These are phyloP conservation scores for Chlamydomonas incerta DNA, from an alignment of 139 green algal genomes.

Conservation along the genomic window DNA sequence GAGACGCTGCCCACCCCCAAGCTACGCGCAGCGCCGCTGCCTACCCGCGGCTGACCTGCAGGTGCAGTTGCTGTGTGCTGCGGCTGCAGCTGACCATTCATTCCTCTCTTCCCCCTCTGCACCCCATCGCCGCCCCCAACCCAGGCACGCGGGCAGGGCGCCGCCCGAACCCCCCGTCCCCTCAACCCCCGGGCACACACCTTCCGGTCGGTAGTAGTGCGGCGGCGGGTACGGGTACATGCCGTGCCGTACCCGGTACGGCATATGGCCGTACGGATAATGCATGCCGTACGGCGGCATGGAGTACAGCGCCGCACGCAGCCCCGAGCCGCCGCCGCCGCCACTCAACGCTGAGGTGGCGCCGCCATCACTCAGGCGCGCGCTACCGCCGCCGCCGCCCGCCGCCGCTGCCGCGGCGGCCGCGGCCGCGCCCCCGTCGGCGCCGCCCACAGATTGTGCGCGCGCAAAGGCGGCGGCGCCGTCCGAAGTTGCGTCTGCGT, in stretches of 20 bases:
- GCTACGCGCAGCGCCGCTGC: no score
- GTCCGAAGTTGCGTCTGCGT: no score
- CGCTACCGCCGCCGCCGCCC: not conserved
- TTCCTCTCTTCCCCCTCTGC: no score
- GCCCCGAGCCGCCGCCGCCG: not conserved
- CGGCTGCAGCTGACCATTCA: no score
- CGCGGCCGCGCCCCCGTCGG: not conserved
- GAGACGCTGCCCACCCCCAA: no score
- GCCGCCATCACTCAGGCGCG: not conserved
- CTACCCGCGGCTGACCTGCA: no score
- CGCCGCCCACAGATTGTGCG: not conserved
- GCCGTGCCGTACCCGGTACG: not conserved
- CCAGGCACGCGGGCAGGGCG: no score
- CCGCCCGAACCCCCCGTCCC: no score
- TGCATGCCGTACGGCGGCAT: not conserved
- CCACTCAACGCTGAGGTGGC: not conserved
- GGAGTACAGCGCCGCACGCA: not conserved
- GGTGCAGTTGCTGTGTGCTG: no score
- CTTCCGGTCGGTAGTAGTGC: not conserved
- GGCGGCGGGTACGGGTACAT: not conserved
- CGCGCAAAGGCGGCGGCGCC: not conserved
- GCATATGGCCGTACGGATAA: not conserved
- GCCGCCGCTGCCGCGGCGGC: not conserved
- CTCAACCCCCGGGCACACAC: not conserved
- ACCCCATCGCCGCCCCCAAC: no score